Evolutionary conservation across 164 flowering plant species (phyloP).

Genomic region (Cinnamomum micranthum): DNA sequence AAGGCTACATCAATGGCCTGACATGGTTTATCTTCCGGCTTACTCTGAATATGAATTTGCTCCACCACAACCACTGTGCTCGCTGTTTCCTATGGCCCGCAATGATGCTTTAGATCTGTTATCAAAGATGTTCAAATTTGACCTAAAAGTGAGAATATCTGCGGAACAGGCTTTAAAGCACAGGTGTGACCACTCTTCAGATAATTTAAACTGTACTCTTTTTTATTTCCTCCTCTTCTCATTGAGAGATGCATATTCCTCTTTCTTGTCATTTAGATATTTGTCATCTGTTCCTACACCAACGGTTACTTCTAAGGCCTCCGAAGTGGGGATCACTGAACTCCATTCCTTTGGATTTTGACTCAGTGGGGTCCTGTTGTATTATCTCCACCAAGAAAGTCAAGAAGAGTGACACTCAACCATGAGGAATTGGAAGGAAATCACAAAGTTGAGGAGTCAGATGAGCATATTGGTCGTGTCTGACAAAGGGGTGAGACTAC

Average conservation of each 20-base stretch:
- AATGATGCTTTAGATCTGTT: slow-evolving; percentile 85
- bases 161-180: slow-evolving; percentile 91
- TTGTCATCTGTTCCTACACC: slow-evolving; percentile 85
- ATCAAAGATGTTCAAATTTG: slow-evolving; percentile 89
- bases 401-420: slow-evolving; percentile 76
- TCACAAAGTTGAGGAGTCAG: slow-evolving; percentile 35
- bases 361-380: slow-evolving; percentile 42
- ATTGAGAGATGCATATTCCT: background rate
- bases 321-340: slow-evolving; percentile 57
- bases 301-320: slow-evolving; percentile 83
- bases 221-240: background rate
- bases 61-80: slow-evolving; percentile 69
- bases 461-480: slow-evolving; percentile 37
- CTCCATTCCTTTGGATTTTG: slow-evolving; percentile 40
- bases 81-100: slow-evolving; percentile 78
- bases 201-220: background rate
- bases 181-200: slow-evolving; percentile 37
- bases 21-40: slow-evolving; percentile 87
- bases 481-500: slow-evolving; percentile 38
- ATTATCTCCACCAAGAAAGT: slow-evolving; percentile 85
- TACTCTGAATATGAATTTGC: slow-evolving; percentile 81
- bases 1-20: slow-evolving; percentile 86
- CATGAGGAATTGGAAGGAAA: slow-evolving; percentile 58
- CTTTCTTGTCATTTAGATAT: slow-evolving; percentile 43
- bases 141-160: slow-evolving; percentile 77